Base-by-base conservation (phyloP, 202 grass and related monocot species). In the Brachypodium distachyon region DNA sequence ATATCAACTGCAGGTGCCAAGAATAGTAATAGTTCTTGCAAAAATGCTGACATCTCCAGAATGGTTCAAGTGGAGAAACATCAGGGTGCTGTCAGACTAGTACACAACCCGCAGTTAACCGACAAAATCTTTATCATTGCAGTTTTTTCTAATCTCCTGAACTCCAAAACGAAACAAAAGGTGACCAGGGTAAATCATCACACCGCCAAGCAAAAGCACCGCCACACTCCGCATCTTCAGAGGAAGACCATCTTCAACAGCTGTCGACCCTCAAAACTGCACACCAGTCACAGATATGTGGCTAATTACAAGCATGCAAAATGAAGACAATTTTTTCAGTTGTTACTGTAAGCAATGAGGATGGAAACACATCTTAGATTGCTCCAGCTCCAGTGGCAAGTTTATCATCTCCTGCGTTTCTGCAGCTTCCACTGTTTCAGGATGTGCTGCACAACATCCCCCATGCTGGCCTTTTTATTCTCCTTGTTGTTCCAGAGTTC, bases 401-500 rank as follows among this genome's bases (percentile, higher is more conserved):
- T 7, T 2, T 1, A 56, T 73, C 74, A 75, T 54, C 61, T 70
- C 59, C 51, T 61, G 1, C 62, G 65, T 18, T 36, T 81, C 9
- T 21, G 46, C 36, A 42, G 5, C 74, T 83, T 82, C 71, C 67
- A 86, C 18, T 90, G 72, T 72, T 66, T 59, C 59, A 86, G 75
- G n/a, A 78, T 32, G 29, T 90, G 67, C 7, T 74, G 41, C 64
- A 86, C 68, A 8, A 75, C 79, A 37, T 82, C 84, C 0, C 73
- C 72, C 27, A 93, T 75, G 29, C 57, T 87, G 6, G 90, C 90
- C 70, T 86, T 86, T 9, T 27, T 81, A 44, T 81, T 77, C 38
- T 87, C 79, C 51, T 84, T 81, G 25, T 80, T 80, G 80, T 93
- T 81, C 90, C 86, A 93, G 41, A 93, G 72, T 17, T 93, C 90